Evolutionary conservation across 2,329 filamentous ascomycete species (phyloP).

Genomic region (Colletotrichum lupini): DNA sequence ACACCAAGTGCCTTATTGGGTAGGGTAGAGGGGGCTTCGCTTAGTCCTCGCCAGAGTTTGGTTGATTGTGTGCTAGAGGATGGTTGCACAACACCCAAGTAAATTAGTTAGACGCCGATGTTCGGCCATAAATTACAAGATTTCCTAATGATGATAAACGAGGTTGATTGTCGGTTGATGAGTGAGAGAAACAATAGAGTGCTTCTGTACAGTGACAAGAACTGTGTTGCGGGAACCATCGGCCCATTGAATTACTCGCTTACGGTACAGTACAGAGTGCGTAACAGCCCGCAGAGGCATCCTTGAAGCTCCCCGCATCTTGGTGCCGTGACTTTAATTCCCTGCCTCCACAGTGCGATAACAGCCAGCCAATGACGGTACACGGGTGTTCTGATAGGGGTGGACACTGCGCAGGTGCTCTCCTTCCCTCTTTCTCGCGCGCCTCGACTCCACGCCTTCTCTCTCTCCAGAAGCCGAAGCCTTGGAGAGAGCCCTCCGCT

Average conservation of each 20-base stretch:
- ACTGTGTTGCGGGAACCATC: not conserved
- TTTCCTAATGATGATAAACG: not conserved
- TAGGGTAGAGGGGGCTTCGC: not conserved
- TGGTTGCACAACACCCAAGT: not conserved
- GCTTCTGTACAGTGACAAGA: not conserved
- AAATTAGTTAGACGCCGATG: not conserved
- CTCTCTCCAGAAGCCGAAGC: not conserved
- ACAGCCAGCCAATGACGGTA: constrained; percentile 21
- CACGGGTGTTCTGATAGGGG: constrained; percentile 27
- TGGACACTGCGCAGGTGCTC: constrained; percentile 9
- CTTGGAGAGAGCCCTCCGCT: constrained; percentile 20
- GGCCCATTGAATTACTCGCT: not conserved
- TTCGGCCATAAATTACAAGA: not conserved
- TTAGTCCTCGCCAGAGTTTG: not conserved
- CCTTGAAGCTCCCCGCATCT: constrained; percentile 11
- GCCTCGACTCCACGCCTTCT: constrained; percentile 7
- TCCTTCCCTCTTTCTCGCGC: not conserved
- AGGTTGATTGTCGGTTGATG: not conserved
- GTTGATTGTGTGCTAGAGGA: not conserved
- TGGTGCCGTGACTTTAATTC: not conserved
- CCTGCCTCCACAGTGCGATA: constrained; percentile 31
- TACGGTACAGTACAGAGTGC: not conserved
- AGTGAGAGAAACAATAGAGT: not conserved
- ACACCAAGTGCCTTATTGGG: too few species aligned
- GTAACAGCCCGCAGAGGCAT: not conserved